Evolutionary conservation across 2,329 filamentous ascomycete species (phyloP).

Genomic region (Apiospora aurea): DNA sequence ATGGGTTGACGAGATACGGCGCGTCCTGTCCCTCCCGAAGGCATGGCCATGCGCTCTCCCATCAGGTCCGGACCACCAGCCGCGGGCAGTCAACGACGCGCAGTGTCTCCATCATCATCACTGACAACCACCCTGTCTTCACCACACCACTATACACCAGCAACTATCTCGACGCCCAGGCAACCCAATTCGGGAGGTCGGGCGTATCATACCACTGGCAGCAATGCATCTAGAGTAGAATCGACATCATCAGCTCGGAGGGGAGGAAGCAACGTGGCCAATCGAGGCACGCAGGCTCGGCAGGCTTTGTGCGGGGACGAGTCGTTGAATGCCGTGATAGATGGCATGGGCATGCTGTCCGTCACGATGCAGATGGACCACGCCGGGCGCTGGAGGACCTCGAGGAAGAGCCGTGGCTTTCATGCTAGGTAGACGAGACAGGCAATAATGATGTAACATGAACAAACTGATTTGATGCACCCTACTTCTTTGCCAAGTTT

Average conservation of each 20-base stretch:
- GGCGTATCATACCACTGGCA: not conserved
- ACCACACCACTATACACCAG: not conserved
- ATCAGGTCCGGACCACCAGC: not conserved
- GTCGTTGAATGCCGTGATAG: constrained; percentile 4
- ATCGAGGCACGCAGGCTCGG: not conserved
- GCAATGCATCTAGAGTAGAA: not conserved
- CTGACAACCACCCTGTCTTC: not conserved
- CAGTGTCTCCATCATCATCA: not conserved
- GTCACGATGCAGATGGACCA: constrained; percentile 17
- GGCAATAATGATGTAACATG: constrained; percentile 1
- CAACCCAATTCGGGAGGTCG: not conserved
- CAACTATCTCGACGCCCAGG: not conserved
- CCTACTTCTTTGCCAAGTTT: not conserved
- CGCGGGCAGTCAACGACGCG: constrained; percentile 3
- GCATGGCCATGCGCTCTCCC: constrained; percentile 19
- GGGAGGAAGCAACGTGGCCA: not conserved
- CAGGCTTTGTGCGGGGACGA: constrained; percentile 6
- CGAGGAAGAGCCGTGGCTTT: constrained; percentile 7
- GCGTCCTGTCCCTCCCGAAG: not conserved
- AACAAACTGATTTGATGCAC: not conserved
- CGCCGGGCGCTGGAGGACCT: constrained; percentile 7
- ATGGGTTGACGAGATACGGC: constrained; percentile 13
- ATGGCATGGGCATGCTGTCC: constrained; percentile 21
- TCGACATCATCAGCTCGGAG: not conserved
- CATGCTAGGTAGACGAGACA: constrained; percentile 3